These are phyloP conservation scores for Euphrasia arctica DNA, from an alignment of 305 asterid species.

Conservation along the genomic window DNA sequence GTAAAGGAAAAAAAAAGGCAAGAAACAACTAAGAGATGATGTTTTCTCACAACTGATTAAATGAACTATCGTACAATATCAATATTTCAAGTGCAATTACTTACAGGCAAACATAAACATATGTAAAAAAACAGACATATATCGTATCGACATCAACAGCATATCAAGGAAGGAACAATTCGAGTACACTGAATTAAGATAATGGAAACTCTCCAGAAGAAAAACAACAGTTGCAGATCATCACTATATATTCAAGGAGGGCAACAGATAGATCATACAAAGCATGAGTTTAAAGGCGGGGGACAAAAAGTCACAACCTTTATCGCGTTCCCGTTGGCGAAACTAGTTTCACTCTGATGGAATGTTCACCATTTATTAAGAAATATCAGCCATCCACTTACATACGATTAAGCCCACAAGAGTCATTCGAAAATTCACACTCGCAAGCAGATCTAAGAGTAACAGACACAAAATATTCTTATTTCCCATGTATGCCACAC, in stretches of 20 bases:
- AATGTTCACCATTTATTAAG: neutral
- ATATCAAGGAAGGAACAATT: neutral
- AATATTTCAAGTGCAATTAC: slow-evolving; percentile 2
- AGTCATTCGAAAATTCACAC: neutral
- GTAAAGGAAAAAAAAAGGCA: slow-evolving; percentile 1
- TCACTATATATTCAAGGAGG: neutral
- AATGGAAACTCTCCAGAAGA: slow-evolving; percentile 5
- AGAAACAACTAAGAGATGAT: slow-evolving; percentile 14
- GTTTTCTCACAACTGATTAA: slow-evolving; percentile 12
- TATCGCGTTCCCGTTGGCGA: neutral
- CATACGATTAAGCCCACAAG: slow-evolving; percentile 11
- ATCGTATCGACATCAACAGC: neutral
- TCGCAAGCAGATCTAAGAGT: slow-evolving; percentile 13
- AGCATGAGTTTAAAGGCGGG: slow-evolving; percentile 1
- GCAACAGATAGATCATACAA: neutral
- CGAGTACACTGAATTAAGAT: slow-evolving; percentile 10
- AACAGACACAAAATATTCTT: neutral
- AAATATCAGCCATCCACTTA: neutral
- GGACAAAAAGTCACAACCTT: slow-evolving; percentile 3
- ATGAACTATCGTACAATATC: slow-evolving; percentile 18
- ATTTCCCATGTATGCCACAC: neutral
- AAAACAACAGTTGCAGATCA: neutral
- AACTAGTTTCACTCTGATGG: slow-evolving; percentile 13
- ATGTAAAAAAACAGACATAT: neutral
- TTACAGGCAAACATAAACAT: slow-evolving; percentile 10